Evolutionary conservation across 192 early-diverging fungal species (phyloP).

Genomic region (Gamsiella multidivaricata): DNA sequence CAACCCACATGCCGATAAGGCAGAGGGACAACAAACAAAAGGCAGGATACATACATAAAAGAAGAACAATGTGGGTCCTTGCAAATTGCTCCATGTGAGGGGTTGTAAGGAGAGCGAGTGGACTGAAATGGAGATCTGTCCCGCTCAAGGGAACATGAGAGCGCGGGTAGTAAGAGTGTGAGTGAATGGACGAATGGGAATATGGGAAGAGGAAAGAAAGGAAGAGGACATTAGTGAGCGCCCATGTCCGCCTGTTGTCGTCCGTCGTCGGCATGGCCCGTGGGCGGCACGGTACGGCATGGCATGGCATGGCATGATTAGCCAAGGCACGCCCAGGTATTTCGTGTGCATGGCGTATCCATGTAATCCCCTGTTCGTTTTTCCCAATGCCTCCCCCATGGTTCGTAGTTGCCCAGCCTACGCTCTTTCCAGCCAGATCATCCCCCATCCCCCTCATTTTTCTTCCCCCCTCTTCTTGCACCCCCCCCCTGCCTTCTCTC

Average conservation of each 20-base stretch:
- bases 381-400: background rate
- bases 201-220: slow-evolving; percentile 2
- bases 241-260: background rate
- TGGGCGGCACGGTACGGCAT: background rate
- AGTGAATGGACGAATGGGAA: slow-evolving; percentile 15
- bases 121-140: background rate
- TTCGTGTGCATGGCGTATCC: background rate
- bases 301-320: background rate
- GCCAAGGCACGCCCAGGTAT: too few relatives aligned
- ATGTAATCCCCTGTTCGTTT: background rate
- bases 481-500: slow-evolving; percentile 1
- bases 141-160: background rate
- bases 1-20: slow-evolving; percentile 1
- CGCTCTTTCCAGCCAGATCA: slow-evolving; percentile 2
- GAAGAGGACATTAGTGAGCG: background rate
- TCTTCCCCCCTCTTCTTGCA: slow-evolving; percentile 1
- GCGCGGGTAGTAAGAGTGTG: background rate
- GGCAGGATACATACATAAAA: too few relatives aligned
- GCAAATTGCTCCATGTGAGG: slow-evolving; percentile 1
- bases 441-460: background rate
- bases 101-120: background rate
- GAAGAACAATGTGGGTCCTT: too few relatives aligned
- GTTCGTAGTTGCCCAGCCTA: background rate
- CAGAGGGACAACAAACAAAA: too few relatives aligned
- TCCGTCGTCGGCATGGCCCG: background rate